Percentiles rank a stretch among this genome's conserved stretches.
phyloP scores from a whole-genome alignment of 225 moss, liverwort and hornwort genomes.

The Physcomitrium patens region DNA sequence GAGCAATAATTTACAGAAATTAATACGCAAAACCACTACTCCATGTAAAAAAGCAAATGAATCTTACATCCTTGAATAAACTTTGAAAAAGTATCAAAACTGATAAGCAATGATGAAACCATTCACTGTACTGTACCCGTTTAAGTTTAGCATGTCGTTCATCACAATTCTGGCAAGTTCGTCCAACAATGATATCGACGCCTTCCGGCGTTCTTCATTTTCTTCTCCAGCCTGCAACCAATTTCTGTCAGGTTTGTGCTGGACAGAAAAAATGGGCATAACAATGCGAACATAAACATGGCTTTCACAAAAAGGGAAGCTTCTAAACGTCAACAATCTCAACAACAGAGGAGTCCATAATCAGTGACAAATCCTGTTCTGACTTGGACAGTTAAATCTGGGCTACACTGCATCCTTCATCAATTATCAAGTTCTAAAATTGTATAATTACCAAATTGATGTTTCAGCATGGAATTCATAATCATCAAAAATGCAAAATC shows the following conservation, averaged over 20 bases:
- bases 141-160: constrained; percentile 60
- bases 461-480: too few species aligned
- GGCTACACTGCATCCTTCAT: too few species aligned
- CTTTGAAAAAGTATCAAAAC: not conserved
- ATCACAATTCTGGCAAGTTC: constrained; percentile 77
- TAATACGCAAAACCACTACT: not conserved
- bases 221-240: constrained; percentile 37
- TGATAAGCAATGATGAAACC: constrained; percentile 4
- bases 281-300: not conserved
- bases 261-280: not conserved
- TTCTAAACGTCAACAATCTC: constrained; percentile 1
- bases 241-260: constrained; percentile 24
- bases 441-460: too few species aligned
- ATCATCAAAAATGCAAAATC: too few species aligned
- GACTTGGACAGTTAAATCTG: not conserved
- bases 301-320: not conserved
- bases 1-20: not conserved
- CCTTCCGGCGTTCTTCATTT: constrained; percentile 38
- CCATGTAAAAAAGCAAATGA: not conserved
- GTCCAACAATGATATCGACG: constrained; percentile 60
- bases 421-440: too few species aligned
- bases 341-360: constrained; percentile 2
- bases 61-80: not conserved
- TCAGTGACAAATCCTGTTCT: constrained; percentile 16
- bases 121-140: constrained; percentile 32